Evolutionary conservation across 257 asterid genomes (phyloP).

Genomic region (Coffea canephora): DNA sequence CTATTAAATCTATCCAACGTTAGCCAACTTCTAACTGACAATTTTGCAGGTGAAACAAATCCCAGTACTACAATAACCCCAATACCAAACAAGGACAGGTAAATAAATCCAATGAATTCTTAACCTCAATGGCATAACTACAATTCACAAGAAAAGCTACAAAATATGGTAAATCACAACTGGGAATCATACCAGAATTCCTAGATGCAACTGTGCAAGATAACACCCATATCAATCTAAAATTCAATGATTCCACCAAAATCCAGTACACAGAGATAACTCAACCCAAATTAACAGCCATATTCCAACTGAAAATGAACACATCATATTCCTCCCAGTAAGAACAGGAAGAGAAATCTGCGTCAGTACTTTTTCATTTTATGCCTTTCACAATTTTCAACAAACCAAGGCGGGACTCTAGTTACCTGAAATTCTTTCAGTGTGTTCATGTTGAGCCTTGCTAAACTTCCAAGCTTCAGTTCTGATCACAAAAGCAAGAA

Average conservation of each 20-base stretch:
- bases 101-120: not conserved
- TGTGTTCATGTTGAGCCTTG: conserved; percentile 32
- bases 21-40: not conserved
- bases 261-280: not conserved
- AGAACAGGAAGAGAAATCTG: not conserved
- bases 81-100: too few species aligned
- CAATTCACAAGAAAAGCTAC: too few species aligned
- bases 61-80: not conserved
- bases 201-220: not conserved
- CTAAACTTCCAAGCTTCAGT: conserved; percentile 39
- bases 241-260: not conserved
- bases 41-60: not conserved
- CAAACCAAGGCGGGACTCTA: not conserved
- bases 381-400: too few species aligned
- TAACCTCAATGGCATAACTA: not conserved
- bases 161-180: not conserved
- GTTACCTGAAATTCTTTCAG: conserved; percentile 48
- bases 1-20: not conserved
- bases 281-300: not conserved
- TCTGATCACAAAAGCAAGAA: conserved; percentile 18
- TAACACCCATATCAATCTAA: not conserved
- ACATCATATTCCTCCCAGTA: not conserved
- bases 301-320: not conserved
- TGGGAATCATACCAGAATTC: not conserved
- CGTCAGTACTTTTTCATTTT: too few species aligned